phyloP scores from a whole-genome alignment of 78 protist genomes.

The Cavenderia fasciculata region DNA sequence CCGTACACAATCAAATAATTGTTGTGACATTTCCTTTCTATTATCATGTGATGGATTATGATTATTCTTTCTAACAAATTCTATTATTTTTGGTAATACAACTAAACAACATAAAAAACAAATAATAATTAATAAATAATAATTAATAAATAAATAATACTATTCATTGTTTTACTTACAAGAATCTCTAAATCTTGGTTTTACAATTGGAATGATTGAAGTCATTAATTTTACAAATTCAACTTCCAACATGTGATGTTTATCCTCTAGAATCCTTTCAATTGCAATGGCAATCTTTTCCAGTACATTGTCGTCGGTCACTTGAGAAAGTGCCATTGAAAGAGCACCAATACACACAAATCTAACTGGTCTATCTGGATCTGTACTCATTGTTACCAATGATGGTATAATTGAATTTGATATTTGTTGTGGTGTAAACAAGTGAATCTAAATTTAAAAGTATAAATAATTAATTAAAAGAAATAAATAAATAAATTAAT shows the following conservation, averaged over 20 bases:
- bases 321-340: slow-evolving; percentile 22
- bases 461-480: no score
- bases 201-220: slow-evolving; percentile 59
- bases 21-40: slow-evolving; percentile 62
- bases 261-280: slow-evolving; percentile 60
- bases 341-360: slow-evolving; percentile 37
- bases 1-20: slow-evolving; percentile 16
- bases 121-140: background rate
- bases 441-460: slow-evolving; percentile 37
- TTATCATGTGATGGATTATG: slow-evolving; percentile 59
- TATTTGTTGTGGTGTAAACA: slow-evolving; percentile 45
- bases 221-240: slow-evolving; percentile 61
- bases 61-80: slow-evolving; percentile 42
- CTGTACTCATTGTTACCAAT: slow-evolving; percentile 58
- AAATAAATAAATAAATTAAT: background rate
- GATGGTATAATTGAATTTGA: slow-evolving; percentile 36
- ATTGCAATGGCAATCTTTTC: slow-evolving; percentile 22
- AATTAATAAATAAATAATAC: background rate
- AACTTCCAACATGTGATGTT: slow-evolving; percentile 41
- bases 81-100: slow-evolving; percentile 42
- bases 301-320: background rate
- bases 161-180: slow-evolving; percentile 4
- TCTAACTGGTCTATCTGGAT: slow-evolving; percentile 57
- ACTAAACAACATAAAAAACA: background rate
- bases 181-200: slow-evolving; percentile 58